Base-by-base conservation (phyloP, 495 filamentous ascomycete species). In the Penicillium pulvis region DNA sequence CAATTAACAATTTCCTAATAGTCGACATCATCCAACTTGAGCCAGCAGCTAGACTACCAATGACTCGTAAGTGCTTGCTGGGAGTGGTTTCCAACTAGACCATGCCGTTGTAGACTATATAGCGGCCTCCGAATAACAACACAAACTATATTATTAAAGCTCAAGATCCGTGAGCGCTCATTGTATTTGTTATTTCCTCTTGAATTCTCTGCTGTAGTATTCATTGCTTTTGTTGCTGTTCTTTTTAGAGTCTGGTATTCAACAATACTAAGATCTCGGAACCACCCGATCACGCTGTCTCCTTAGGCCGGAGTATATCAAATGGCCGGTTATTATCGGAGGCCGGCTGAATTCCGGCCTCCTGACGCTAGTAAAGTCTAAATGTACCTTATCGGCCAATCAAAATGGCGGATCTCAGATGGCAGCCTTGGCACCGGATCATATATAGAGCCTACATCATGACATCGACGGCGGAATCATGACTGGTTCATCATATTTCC, bases 271-370 rank as follows among this genome's bases (percentile, higher is more conserved):
- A 16, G 28, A 28, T 28, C 39, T 41, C 39, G 39, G 39, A 47
- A 23, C 20, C 45, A 47, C 4, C 20, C 26, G 39, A 23, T 47
- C 45, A 47, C 10, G 3, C 12, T 4, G 39, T 17, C 33, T 36
- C 39, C 39, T 14, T 41, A 41, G 16, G n/a, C 39, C 39, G 39
- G 39, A 26, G 10, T 49, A 39, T 41, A 39, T 31, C 26, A 47
- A 33, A 41, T 42, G 62, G 51, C 62, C 76, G 76, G 76, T 52
- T 77, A 79, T 64, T 64, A 55, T 55, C 76, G 76, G 76, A 76
- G 75, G 75, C 75, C 75, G 73, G 74, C 53, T 62, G 52, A 63
- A 75, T 77, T 75, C 74, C 75, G 77, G 75, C 74, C 74, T 75
- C 68, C 33, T 62, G 52, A 56, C 58, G 63, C 71, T 74, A 75